Percentiles rank a stretch among this genome's conserved stretches.
Conservation (phyloP, 257 asterid species). For the Cynanchum wilfordii region DNA sequence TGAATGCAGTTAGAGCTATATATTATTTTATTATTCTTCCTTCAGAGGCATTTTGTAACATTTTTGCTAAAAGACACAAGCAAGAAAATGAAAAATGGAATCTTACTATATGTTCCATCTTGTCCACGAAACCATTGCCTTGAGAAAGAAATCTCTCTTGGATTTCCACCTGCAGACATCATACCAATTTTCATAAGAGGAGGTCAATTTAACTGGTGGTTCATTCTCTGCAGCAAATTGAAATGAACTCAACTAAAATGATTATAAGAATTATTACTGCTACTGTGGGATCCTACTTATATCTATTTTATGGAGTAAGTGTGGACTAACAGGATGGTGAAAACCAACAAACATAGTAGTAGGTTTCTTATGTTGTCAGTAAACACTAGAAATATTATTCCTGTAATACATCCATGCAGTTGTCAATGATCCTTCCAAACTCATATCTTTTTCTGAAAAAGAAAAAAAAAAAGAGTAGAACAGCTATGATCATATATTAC, state of each 20-base stretch:
- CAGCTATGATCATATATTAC: neutral
- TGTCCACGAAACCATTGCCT: constrained; percentile 98
- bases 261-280: neutral
- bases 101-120: constrained; percentile 96
- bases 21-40: neutral
- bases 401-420: neutral
- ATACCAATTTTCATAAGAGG: constrained; percentile 15
- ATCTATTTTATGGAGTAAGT: neutral
- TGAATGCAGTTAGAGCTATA: neutral
- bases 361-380: neutral
- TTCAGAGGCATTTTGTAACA: neutral
- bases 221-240: neutral
- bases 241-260: neutral
- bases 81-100: constrained; percentile 9
- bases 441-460: neutral
- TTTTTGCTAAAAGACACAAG: neutral
- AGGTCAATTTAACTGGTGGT: constrained; percentile 12
- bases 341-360: neutral
- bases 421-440: neutral
- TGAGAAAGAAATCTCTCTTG: constrained; percentile 92
- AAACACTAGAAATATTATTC: neutral
- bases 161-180: constrained; percentile 76
- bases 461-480: neutral
- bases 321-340: neutral
- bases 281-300: neutral